A percentile compares a stretch with the other conserved stretches of the same genome.
phyloP scores from a whole-genome alignment of 352 stramenopile species.

The Plasmopara muralis region DNA sequence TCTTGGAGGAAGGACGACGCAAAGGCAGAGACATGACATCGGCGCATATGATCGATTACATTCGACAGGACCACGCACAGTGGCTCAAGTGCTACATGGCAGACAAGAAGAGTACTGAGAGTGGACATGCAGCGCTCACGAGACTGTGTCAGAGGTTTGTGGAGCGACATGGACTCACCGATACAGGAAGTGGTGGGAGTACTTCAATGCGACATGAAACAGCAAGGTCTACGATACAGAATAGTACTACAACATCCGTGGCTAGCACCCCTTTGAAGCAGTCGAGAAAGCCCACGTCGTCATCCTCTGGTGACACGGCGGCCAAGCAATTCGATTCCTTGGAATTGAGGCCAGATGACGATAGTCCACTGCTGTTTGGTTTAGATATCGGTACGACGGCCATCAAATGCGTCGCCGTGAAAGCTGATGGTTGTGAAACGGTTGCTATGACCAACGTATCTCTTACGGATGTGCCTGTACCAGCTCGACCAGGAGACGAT shows the following conservation, averaged over 20 bases:
- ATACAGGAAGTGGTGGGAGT: conserved; percentile 1
- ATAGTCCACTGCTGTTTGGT: conserved; percentile 35
- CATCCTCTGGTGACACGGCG: not conserved
- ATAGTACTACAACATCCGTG: too few relatives aligned
- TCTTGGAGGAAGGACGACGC: conserved; percentile 20
- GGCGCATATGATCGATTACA: conserved; percentile 39
- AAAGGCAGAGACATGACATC: conserved; percentile 31
- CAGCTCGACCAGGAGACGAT: conserved; percentile 6
- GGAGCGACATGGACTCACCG: conserved; percentile 27
- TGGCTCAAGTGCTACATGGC: conserved; percentile 33
- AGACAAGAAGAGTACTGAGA: conserved; percentile 38
- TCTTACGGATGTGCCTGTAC: conserved; percentile 29
- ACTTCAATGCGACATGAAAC: not conserved
- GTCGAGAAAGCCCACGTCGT: not conserved
- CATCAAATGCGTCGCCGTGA: conserved; percentile 65
- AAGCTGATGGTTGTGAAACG: conserved; percentile 18
- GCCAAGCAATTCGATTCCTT: not conserved
- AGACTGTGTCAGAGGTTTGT: conserved; percentile 37
- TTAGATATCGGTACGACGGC: conserved; percentile 74
- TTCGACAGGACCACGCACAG: conserved; percentile 24
- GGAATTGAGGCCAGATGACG: conserved; percentile 13
- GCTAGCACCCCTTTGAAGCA: not conserved
- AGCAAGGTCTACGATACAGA: not conserved
- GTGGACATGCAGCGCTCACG: conserved; percentile 31
- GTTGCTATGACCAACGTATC: conserved; percentile 30